Evolutionary conservation across 176 grass and related monocot genomes (phyloP), one percentile per base, ranked within the genome.

Genomic region (Bonia amplexicaulis): DNA sequence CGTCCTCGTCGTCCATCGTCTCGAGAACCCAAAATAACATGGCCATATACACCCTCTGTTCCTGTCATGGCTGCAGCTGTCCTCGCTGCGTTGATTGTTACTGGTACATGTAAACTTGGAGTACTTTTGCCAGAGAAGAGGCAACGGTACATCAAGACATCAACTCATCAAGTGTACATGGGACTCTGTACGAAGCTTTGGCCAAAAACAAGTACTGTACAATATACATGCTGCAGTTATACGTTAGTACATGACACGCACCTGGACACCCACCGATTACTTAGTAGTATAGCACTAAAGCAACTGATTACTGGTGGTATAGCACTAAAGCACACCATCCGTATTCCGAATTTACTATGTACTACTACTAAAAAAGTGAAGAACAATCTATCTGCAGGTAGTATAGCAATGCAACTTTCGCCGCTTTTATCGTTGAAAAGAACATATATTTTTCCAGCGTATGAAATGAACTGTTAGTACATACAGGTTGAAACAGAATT

Each of bases 31-130:
- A 33, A 33, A 33, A 33, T 33, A 3, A 33, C 35, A 37, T 5
- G 35, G 35, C 35, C 73, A 66, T 6, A 78, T 61, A 63, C 66
- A 87, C 31, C 73, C 52, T 72, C 26, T 74, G 49, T 75, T 80
- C 82, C 55, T 71, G 74, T 67, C 84, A 78, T 53, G 69, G 63
- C 65, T 72, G 79, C 80, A 57, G 80, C 80, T 46, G 12, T 67
- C 73, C 16, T 73, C 37, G 72, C 72, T 70, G 88, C 79, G 17
- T 31, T 2, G 75, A 74, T 48, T 87, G 77, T 73, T 52, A 40
- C 39, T 40, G 49, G 46, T 68, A 73, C 29, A 74, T 80, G 81
- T 78, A 80, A 82, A 77, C 87, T 0, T 37, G 27, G 35, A 60
- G 12, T 40, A n/a, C 48, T 25, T 65, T 31, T 59, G 35, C 65